A percentile compares a stretch with the other conserved stretches of the same genome.
Evolutionary conservation across 2,329 filamentous ascomycete species (phyloP).

Genomic region (Xylogone sp.): DNA sequence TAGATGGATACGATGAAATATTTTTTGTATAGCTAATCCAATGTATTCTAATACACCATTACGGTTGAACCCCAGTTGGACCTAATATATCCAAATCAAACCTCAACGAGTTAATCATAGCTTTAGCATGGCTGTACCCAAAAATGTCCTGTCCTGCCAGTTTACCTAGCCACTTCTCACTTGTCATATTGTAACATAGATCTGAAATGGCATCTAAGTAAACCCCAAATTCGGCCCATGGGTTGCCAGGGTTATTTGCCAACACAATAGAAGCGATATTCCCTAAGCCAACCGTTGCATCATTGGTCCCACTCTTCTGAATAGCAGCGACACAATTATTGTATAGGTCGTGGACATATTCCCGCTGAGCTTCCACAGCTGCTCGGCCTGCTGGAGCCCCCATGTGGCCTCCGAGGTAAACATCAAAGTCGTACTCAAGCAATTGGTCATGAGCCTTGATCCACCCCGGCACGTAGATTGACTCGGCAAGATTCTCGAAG

Average conservation of each 20-base stretch:
- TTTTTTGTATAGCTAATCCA: too few species aligned
- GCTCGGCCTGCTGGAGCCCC: conserved; percentile 14
- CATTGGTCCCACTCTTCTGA: conserved; percentile 8
- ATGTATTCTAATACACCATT: too few species aligned
- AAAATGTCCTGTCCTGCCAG: conserved; percentile 23
- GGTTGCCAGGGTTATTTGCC: conserved; percentile 18
- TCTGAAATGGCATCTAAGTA: conserved; percentile 14
- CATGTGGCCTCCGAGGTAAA: conserved; percentile 23
- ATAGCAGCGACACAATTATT: conserved; percentile 15
- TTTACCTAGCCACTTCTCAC: conserved; percentile 19
- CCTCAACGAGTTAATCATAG: conserved; percentile 19
- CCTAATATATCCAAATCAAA: conserved; percentile 14
- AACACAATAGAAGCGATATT: conserved; percentile 7
- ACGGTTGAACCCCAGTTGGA: not conserved
- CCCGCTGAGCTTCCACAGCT: conserved; percentile 18
- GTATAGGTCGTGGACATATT: conserved; percentile 20
- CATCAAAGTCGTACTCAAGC: conserved; percentile 23
- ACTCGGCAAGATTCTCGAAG: conserved; percentile 16
- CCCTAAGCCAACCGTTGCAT: conserved; percentile 1
- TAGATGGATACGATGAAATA: too few species aligned
- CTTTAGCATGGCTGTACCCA: conserved; percentile 17
- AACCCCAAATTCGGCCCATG: conserved; percentile 16
- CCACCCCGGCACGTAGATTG: conserved; percentile 21
- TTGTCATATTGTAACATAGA: conserved; percentile 17
- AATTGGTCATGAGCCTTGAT: conserved; percentile 24